Conservation (phyloP, 2,329 filamentous ascomycete genomes). For the Phialophora tarda region DNA sequence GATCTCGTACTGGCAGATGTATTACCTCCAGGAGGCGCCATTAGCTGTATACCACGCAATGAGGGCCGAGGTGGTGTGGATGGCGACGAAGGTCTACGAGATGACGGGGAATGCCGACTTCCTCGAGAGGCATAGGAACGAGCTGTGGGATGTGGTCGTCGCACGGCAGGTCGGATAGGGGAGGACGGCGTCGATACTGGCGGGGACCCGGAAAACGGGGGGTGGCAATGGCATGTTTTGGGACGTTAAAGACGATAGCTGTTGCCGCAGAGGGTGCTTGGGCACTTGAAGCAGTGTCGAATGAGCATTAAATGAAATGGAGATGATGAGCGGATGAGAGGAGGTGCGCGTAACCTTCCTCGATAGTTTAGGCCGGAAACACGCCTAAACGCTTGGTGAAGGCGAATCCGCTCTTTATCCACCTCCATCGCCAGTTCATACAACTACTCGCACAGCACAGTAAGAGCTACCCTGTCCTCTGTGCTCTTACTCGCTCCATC, state of each 20-base stretch:
- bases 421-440: too few relatives aligned
- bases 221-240: neutral
- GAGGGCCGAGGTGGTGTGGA: neutral
- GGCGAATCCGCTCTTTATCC: too few relatives aligned
- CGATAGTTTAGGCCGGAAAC: neutral
- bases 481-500: too few relatives aligned
- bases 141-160: constrained; percentile 24
- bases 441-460: too few relatives aligned
- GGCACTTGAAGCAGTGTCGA: neutral
- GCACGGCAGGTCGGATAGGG: neutral
- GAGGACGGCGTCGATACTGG: neutral
- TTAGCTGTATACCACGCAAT: neutral
- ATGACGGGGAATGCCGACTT: constrained; percentile 13
- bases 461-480: too few relatives aligned
- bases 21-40: neutral
- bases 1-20: neutral
- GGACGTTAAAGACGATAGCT: neutral
- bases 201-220: too few relatives aligned
- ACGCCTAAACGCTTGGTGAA: too few relatives aligned
- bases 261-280: neutral
- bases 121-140: constrained; percentile 14
- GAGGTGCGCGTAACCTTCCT: neutral
- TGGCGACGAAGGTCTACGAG: constrained; percentile 2
- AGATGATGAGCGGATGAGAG: neutral
- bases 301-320: neutral